Base-by-base conservation (phyloP, 306 rosid genomes). In the Medicago lupulina region DNA sequence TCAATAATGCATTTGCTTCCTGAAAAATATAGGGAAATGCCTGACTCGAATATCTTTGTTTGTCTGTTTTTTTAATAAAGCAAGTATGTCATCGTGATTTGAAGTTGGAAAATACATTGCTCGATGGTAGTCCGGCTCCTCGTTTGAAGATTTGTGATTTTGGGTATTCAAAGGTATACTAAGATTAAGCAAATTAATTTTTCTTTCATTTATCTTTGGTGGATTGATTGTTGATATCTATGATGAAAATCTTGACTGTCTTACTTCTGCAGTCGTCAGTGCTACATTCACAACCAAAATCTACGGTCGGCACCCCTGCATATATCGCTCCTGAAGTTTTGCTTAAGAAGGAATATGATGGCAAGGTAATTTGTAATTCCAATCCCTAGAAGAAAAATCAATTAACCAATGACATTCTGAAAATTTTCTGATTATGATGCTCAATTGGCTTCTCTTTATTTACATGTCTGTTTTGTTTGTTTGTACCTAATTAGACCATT, bases 231-330 rank as follows among this genome's bases (percentile, higher is more conserved):
- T 60, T 70, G 77, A 71, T 76, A 50, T 70, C 61, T 71, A 55
- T 60, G 53, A 69, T 63, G 55, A 65, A 65, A 85, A 80, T 75
- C 72, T 51, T 73, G 34, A 55, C 25, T 46, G 51, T 81, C 70
- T 44, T 76, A 28, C 54, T 72, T 77, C 82, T 66, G 79, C 88
- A 94, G 97, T 94, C 97, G 50, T 91, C 97, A 0, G 93, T 91
- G 82, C 88, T 94, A 58, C 98, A 94, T 81, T 94, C 98, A 15
- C 98, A 94, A 83, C 98, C 98, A 71, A 94, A 91, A 81, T 94
- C 98, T 81, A 94, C 98, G 0, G 98, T 94, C 55, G 98, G 98
- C 34, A 94, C 98, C 73, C 98, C 98, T 69, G 98, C 98, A 40
- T 94, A 94, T 74, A 94, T 94, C 28, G 98, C 98, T 74, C 98